phyloP scores from a whole-genome alignment of 352 stramenopile species.

The Blastocystis sp. region DNA sequence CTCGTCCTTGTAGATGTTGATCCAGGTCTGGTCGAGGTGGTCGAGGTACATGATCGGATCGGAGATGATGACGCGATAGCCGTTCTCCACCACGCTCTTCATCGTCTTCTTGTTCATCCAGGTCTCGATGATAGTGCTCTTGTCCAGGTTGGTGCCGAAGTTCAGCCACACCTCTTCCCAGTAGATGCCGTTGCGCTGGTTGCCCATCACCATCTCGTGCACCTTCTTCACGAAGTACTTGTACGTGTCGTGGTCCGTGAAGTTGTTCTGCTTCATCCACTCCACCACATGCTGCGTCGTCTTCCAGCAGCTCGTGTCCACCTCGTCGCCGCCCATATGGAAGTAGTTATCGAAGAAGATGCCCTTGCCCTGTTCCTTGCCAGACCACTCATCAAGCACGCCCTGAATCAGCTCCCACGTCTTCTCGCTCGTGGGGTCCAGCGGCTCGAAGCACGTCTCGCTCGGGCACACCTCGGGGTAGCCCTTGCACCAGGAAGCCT shows the following conservation, averaged over 20 bases:
- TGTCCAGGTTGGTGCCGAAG: conserved; percentile 71
- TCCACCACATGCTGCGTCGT: conserved; percentile 67
- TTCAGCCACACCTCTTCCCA: conserved; percentile 76
- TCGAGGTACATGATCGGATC: conserved; percentile 76
- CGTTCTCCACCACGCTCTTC: conserved; percentile 64
- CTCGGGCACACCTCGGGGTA: conserved; percentile 67
- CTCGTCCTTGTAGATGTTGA: conserved; percentile 73
- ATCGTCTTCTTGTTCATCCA: conserved; percentile 72
- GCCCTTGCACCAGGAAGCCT: conserved; percentile 67
- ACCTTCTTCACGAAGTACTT: conserved; percentile 70
- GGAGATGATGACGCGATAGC: conserved; percentile 71
- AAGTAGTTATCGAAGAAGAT: conserved; percentile 71
- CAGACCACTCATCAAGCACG: conserved; percentile 62
- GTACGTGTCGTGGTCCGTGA: conserved; percentile 63
- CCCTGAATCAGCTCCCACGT: conserved; percentile 69
- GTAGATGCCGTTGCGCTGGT: conserved; percentile 68
- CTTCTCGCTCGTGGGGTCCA: conserved; percentile 69
- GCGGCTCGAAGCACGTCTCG: conserved; percentile 46
- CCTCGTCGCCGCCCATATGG: conserved; percentile 71
- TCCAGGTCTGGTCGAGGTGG: conserved; percentile 73
- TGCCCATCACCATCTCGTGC: conserved; percentile 70
- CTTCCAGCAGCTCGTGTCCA: conserved; percentile 70
- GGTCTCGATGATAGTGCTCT: conserved; percentile 73
- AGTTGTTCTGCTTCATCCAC: conserved; percentile 69
- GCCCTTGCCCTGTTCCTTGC: conserved; percentile 28